phyloP scores from a whole-genome alignment of 2,329 filamentous ascomycete genomes.

The Phialophora chinensis region DNA sequence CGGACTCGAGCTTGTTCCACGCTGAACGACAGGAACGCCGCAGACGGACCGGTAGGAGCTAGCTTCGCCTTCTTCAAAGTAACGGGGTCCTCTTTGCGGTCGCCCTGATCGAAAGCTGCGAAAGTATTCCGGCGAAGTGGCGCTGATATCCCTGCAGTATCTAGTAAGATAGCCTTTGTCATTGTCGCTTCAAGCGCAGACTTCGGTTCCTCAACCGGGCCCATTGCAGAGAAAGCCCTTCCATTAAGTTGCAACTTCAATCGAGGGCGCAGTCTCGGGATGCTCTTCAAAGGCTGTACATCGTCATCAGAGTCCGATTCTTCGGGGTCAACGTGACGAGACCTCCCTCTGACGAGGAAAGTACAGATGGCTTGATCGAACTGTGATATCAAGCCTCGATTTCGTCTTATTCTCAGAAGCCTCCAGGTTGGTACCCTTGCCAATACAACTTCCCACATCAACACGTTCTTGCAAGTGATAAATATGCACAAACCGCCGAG shows the following conservation, averaged over 20 bases:
- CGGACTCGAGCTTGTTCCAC: slow-evolving; percentile 74
- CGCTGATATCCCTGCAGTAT: slow-evolving; percentile 11
- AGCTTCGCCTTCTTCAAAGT: slow-evolving; percentile 15
- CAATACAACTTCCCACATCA: slow-evolving; percentile 82
- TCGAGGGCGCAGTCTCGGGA: slow-evolving; percentile 17
- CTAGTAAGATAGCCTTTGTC: slow-evolving; percentile 11
- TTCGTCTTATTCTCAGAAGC: slow-evolving; percentile 54
- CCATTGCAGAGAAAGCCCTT: slow-evolving; percentile 21
- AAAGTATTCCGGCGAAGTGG: slow-evolving; percentile 32
- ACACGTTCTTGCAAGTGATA: slow-evolving; percentile 72
- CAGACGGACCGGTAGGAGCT: slow-evolving; percentile 48
- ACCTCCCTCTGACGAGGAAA: slow-evolving; percentile 15
- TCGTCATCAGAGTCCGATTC: slow-evolving; percentile 31
- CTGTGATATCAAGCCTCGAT: slow-evolving; percentile 22
- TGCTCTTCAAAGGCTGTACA: slow-evolving; percentile 9
- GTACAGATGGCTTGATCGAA: slow-evolving; percentile 30
- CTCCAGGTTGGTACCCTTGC: slow-evolving; percentile 92
- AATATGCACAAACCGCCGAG: slow-evolving; percentile 79
- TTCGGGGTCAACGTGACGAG: slow-evolving; percentile 19
- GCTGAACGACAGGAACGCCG: slow-evolving; percentile 75
- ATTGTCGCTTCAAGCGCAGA: slow-evolving; percentile 18
- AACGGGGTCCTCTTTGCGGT: background rate
- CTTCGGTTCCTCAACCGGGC: slow-evolving; percentile 15
- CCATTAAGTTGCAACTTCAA: slow-evolving; percentile 28
- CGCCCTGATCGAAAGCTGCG: slow-evolving; percentile 52